Evolutionary conservation across 176 grass and related monocot species (phyloP).

Genomic region (Bromus sterilis): DNA sequence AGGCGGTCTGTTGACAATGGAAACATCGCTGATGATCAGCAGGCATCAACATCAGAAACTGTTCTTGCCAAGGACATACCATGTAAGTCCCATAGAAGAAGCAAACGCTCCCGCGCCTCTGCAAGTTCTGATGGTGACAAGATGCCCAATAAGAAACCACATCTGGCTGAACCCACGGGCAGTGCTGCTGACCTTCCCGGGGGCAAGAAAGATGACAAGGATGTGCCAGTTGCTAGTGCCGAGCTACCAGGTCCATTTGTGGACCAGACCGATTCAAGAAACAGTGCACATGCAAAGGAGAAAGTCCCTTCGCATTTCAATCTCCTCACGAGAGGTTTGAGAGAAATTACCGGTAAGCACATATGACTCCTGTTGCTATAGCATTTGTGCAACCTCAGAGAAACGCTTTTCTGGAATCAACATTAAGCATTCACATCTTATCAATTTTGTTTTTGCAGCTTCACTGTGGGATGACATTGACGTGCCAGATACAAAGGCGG

Average conservation of each 20-base stretch:
- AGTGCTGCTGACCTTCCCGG: not conserved
- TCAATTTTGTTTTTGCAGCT: slow-evolving; percentile 29
- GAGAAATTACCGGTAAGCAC: slow-evolving; percentile 42
- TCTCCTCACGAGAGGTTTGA: slow-evolving; percentile 61
- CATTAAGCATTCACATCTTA: not conserved
- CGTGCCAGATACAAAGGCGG: slow-evolving; percentile 2
- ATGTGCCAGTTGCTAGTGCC: not conserved
- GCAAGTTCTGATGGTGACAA: not conserved
- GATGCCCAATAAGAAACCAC: slow-evolving; percentile 13
- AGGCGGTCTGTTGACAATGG: not conserved
- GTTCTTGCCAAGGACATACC: not conserved
- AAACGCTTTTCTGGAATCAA: not conserved
- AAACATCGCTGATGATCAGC: slow-evolving; percentile 9
- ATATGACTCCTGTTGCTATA: not conserved
- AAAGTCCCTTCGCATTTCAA: slow-evolving; percentile 16
- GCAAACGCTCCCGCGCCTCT: slow-evolving; percentile 12
- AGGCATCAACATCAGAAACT: slow-evolving; percentile 51
- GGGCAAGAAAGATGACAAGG: slow-evolving; percentile 2
- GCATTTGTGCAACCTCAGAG: not conserved
- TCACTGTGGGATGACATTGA: slow-evolving; percentile 39
- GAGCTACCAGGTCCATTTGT: not conserved
- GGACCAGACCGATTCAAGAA: slow-evolving; percentile 4
- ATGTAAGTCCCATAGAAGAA: slow-evolving; percentile 18
- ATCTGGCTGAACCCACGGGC: not conserved
- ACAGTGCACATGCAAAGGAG: slow-evolving; percentile 12